phyloP scores from a whole-genome alignment of 257 asterid genomes.

The Solanum pinnatisectum region DNA sequence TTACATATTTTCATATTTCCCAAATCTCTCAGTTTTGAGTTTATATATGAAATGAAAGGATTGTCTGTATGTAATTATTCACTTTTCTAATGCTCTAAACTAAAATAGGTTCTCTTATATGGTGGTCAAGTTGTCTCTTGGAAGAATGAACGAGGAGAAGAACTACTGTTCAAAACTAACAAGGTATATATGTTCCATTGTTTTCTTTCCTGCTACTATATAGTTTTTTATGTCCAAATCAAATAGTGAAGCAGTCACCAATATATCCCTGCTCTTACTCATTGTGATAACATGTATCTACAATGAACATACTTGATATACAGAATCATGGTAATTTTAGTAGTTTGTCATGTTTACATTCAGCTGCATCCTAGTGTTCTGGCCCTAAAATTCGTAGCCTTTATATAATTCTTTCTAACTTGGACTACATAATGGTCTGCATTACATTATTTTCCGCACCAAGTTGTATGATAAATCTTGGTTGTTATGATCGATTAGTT shows the following conservation, averaged over 20 bases:
- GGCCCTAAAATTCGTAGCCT: neutral
- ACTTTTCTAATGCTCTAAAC: neutral
- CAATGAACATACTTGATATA: too few relatives aligned
- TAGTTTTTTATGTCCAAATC: neutral
- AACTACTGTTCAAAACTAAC: conserved; percentile 47
- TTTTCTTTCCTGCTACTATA: neutral
- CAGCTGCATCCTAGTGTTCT: neutral
- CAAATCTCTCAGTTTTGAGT: too few relatives aligned
- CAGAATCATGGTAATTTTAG: too few relatives aligned
- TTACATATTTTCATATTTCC: neutral
- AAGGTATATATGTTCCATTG: conserved; percentile 33
- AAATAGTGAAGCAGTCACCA: neutral
- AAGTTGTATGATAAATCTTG: neutral
- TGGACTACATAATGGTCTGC: neutral
- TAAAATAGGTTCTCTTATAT: conserved; percentile 41
- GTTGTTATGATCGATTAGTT: neutral
- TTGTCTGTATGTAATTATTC: neutral
- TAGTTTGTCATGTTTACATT: neutral
- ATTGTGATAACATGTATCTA: too few relatives aligned
- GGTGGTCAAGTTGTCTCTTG: conserved; percentile 73
- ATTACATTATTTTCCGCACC: neutral
- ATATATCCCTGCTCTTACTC: neutral
- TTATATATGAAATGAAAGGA: neutral
- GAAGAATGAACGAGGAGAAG: conserved; percentile 71
- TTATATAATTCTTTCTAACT: neutral